Conservation (phyloP, 306 rosid species). For the Prinsepia uniflora region DNA sequence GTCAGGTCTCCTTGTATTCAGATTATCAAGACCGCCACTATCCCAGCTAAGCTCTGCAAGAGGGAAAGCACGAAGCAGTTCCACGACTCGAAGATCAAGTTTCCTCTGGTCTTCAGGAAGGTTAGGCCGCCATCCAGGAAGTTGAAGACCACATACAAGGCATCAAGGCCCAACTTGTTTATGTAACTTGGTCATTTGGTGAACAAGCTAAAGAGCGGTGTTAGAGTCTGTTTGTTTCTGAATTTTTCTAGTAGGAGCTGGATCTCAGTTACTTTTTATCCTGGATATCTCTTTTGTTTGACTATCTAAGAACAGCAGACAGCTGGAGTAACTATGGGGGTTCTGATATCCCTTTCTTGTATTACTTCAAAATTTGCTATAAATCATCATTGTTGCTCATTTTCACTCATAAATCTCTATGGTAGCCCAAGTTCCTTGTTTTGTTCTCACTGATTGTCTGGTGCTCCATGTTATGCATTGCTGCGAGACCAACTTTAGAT, state of each 20-base stretch:
- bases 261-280: neutral
- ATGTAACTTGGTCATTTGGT: conserved; percentile 44
- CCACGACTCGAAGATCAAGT: conserved; percentile 83
- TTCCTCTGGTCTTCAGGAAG: conserved; percentile 80
- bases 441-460: neutral
- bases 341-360: conserved; percentile 8
- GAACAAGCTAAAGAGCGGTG: conserved; percentile 14
- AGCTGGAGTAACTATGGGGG: neutral
- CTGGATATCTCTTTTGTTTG: conserved; percentile 1
- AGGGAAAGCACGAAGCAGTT: conserved; percentile 89
- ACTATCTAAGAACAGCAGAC: neutral
- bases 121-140: conserved; percentile 79
- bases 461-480: neutral
- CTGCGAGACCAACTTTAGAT: neutral
- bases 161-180: conserved; percentile 78
- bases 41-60: conserved; percentile 84
- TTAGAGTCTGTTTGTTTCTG: conserved; percentile 9
- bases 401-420: neutral
- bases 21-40: conserved; percentile 79
- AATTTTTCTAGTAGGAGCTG: conserved; percentile 13
- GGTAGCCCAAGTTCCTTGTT: too few relatives aligned
- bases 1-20: conserved; percentile 85
- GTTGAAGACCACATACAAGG: conserved; percentile 93
- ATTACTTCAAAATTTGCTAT: neutral
- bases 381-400: neutral